Evolutionary conservation across 2,329 filamentous ascomycete species (phyloP), one percentile per base, ranked within the genome.

Genomic region (Colletotrichum sp.): DNA sequence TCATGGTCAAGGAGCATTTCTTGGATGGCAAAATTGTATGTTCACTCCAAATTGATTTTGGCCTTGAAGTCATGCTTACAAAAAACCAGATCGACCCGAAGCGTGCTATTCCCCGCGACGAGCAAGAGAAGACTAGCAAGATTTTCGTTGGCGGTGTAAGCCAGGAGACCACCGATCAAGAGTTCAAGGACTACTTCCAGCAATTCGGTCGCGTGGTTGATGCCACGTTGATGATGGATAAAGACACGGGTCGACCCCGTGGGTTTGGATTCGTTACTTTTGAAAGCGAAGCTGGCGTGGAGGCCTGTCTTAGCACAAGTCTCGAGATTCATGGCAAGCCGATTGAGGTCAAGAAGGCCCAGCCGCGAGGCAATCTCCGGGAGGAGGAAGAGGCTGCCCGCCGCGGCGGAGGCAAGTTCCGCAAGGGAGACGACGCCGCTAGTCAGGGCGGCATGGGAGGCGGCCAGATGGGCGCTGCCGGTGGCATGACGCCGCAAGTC

Each of bases 1-100:
- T 99, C 78, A 99, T 99, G 97, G 97, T 99, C 78, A 99, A 99
- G 87, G 97, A 99, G 84, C 97, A 99, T 85, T 98, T 96, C 81
- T 91, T 99, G 26, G 97, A 99, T 83, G 97, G 97, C 77, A 99
- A 99, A 86, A 98, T 99, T 85, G 97, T 99, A 91, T 89, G 95
- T 87, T 69, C 13, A 44, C 13, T 16, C 21, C n/a, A 1, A 28
- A 13, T 16, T 28, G 21, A 15, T 64, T 4, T 26, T 21, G n/a
- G 59, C 10, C n/a, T 24, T 18, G 21, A 44, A 30, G 24, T 15
- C 55, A 8, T 64, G 21, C 62, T 64, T 15, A 64, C 34, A 15
- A 59, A 62, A 32, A 26, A 24, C 73, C 74, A 98, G 97, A 99
- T 99, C 83, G 97, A 99, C 81, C 97, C 97, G 4, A 99, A 99